These are phyloP conservation scores for Paspalum vaginatum DNA, from an alignment of 176 grass and related monocot species.

Conservation along the genomic window DNA sequence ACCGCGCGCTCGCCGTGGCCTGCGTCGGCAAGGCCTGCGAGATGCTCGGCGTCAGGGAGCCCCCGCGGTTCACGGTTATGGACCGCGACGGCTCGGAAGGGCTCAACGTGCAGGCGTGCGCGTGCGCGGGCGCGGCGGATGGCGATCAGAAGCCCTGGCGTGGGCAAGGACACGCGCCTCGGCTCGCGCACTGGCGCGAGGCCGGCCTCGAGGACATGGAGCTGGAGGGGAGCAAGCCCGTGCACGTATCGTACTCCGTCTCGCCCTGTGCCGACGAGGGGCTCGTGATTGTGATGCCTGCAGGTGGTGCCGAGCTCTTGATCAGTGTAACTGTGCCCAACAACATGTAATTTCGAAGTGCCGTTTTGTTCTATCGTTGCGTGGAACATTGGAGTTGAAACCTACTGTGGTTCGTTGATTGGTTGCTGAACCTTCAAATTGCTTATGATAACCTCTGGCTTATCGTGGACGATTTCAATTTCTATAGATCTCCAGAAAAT, in stretches of 20 bases:
- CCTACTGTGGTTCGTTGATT: too few species aligned
- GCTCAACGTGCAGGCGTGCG: slow-evolving; percentile 38
- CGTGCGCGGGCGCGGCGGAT: neutral
- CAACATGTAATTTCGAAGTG: neutral
- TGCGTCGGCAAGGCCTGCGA: slow-evolving; percentile 45
- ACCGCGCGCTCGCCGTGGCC: slow-evolving; percentile 41
- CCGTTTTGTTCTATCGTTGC: neutral
- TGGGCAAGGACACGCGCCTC: neutral
- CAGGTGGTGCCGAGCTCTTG: slow-evolving; percentile 28
- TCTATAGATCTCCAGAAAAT: too few species aligned
- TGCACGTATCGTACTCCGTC: slow-evolving; percentile 48
- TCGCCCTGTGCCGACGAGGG: slow-evolving; percentile 40
- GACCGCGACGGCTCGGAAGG: slow-evolving; percentile 25
- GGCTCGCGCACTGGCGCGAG: slow-evolving; percentile 49
- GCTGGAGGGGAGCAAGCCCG: slow-evolving; percentile 55
- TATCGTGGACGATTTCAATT: too few species aligned
- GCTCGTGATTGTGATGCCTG: slow-evolving; percentile 55
- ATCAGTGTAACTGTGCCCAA: slow-evolving; percentile 49
- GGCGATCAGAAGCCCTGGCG: neutral
- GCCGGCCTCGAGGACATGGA: slow-evolving; percentile 60
- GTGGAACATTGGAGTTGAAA: too few species aligned
- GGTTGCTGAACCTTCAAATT: too few species aligned
- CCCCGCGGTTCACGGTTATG: slow-evolving; percentile 45
- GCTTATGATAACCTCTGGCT: too few species aligned
- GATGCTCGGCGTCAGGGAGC: neutral